These are phyloP conservation scores for Picea abies DNA, from an alignment of 83 land plant species.

Conservation along the genomic window DNA sequence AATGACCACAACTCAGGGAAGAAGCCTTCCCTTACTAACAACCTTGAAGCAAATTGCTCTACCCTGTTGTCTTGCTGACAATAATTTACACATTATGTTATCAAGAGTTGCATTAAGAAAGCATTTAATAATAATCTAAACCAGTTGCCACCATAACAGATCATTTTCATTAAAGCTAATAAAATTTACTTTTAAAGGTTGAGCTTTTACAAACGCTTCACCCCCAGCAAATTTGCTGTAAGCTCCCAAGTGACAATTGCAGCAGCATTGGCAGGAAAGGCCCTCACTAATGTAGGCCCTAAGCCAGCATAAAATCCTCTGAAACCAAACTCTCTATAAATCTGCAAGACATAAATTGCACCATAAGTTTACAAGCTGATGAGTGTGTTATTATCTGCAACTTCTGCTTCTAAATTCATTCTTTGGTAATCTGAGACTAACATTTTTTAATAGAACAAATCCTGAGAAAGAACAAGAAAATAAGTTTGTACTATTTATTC, in stretches of 20 bases:
- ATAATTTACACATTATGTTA: too few species aligned
- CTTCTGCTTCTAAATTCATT: neutral
- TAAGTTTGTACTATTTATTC: neutral
- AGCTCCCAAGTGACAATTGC: slow-evolving; percentile 97
- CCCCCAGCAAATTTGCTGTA: slow-evolving; percentile 62
- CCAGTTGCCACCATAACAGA: too few species aligned
- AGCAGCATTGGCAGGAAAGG: slow-evolving; percentile 99
- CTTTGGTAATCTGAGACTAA: neutral
- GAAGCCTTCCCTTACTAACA: too few species aligned
- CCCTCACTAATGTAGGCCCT: slow-evolving; percentile 87
- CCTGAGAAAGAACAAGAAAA: neutral
- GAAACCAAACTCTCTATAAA: slow-evolving; percentile 70
- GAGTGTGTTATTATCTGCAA: neutral
- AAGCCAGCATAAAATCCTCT: slow-evolving; percentile 93
- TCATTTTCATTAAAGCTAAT: too few species aligned
- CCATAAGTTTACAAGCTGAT: neutral
- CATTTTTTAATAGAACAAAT: neutral
- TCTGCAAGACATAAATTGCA: slow-evolving; percentile 38
- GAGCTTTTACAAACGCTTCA: slow-evolving; percentile 24
- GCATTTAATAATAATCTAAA: too few species aligned
- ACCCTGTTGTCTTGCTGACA: too few species aligned
- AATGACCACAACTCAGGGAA: too few species aligned
- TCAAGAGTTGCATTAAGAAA: too few species aligned
- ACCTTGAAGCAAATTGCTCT: too few species aligned
- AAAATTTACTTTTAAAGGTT: too few species aligned